Evolutionary conservation across 169 alveolate genomes (phyloP).

Genomic region (Theileria annulata): DNA sequence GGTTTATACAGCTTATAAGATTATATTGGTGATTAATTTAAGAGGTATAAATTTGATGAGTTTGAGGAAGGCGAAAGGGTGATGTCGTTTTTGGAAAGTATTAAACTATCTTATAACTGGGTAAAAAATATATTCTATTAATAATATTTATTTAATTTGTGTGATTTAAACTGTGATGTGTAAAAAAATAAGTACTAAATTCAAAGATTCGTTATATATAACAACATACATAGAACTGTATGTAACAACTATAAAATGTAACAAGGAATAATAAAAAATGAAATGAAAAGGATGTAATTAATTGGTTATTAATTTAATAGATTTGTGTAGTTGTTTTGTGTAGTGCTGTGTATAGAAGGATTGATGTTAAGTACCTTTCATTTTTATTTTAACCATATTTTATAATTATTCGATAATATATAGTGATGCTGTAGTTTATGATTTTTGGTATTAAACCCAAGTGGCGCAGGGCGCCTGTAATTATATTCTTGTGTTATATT

Average conservation of each 20-base stretch:
- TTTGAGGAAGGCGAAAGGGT: background rate
- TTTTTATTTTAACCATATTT: background rate
- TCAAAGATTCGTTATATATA: no score
- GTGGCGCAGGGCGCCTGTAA: conserved; percentile 10
- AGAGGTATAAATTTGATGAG: no score
- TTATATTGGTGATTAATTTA: no score
- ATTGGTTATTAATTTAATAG: background rate
- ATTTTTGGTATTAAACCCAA: background rate
- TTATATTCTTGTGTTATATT: conserved; percentile 2
- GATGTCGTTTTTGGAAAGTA: conserved; percentile 9
- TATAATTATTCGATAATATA: background rate
- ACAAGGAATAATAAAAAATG: no score
- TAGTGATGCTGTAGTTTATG: conserved; percentile 9
- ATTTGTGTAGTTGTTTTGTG: background rate
- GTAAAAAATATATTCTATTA: background rate
- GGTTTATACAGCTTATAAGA: no score
- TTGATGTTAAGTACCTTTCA: background rate
- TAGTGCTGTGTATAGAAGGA: conserved; percentile 10
- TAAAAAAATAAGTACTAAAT: no score
- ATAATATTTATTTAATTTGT: background rate
- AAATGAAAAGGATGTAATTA: no score
- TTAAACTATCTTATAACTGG: background rate
- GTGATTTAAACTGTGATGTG: no score
- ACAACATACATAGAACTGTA: no score
- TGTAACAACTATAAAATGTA: no score